Evolutionary conservation across 2,329 filamentous ascomycete species (phyloP).

Genomic region (Pyricularia sp.): DNA sequence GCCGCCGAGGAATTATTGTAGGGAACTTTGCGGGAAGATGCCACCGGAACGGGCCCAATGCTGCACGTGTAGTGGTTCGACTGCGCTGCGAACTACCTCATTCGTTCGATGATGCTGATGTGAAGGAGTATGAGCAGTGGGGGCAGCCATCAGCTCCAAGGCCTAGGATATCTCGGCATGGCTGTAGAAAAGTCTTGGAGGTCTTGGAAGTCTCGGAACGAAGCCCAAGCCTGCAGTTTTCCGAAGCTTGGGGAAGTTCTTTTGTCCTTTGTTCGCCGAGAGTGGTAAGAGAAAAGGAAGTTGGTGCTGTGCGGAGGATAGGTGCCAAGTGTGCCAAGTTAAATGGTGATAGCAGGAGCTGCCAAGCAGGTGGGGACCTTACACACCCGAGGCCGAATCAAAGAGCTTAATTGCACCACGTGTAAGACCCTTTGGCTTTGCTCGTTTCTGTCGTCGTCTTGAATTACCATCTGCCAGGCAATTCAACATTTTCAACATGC

Average conservation of each 20-base stretch:
- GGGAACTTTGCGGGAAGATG: not conserved
- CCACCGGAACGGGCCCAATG: not conserved
- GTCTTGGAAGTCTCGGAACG: not conserved
- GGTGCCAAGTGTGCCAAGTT: not conserved
- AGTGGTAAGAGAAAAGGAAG: not conserved
- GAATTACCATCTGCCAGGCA: not conserved
- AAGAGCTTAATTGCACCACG: constrained; percentile 2
- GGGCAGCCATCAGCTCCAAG: not conserved
- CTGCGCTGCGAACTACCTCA: not conserved
- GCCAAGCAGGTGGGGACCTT: not conserved
- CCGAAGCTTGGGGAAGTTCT: not conserved
- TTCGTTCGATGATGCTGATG: not conserved
- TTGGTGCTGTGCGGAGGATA: not conserved
- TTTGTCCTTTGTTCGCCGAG: not conserved
- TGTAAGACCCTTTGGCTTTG: not conserved
- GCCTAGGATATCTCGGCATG: constrained; percentile 1
- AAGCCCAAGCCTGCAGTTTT: not conserved
- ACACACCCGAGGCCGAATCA: not conserved
- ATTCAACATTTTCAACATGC: not conserved
- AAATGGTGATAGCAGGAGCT: not conserved
- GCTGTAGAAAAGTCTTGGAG: not conserved
- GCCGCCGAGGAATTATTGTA: not conserved
- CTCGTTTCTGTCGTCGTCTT: not conserved
- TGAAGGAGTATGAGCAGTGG: not conserved
- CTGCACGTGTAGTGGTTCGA: not conserved